Evolutionary conservation across 768 basidiomycete species (phyloP), one percentile per base, ranked within the genome.

Genomic region (Podaxis sp.): DNA sequence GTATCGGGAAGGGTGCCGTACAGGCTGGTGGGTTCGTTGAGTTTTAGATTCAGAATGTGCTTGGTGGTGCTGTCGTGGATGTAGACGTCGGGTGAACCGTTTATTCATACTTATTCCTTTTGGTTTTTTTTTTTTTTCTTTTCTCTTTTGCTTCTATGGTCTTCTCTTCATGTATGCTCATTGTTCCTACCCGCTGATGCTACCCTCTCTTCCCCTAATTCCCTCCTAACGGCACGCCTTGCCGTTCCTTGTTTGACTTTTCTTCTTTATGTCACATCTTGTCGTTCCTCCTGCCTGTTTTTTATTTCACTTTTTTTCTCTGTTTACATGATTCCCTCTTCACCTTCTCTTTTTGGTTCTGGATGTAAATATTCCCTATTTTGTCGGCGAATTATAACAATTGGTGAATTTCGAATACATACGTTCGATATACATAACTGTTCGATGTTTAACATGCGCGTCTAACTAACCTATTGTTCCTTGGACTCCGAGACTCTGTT

Each of bases 1-100:
- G 81, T 38, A 76, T 90, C 43, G 85, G 82, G 2, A 74, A 74
- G 36, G 76, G 75, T 12, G 68, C 74, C 7, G 71, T 74, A 12
- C 72, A 74, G 55, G 73, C 76, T 38, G 76, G 73, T 33, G 71
- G 69, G 24, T 79, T 76, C 56, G 73, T 77, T 64, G 76, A 72
- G 7, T 73, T 69, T 11, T 49, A 40, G 37, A 49, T 55, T 25
- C 38, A 56, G 55, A 9, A 13, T n/a, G 57, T 6, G 3, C 9
- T 47, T 8, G 9, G 3, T 25, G 25, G 25, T 50, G 33, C 2
- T 52, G 52, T 29, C 4, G 19, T 53, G 37, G 41, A 43, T n/a
- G 41, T 15, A 5, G 15, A 17, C 33, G 40, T 40, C 25, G 22
- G 17, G 25, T 43, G n/a, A 17, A 13, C 27, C 27, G 1, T 4